Evolutionary conservation across 495 filamentous ascomycete species (phyloP).

Genomic region (Xylaria flabelliformis): DNA sequence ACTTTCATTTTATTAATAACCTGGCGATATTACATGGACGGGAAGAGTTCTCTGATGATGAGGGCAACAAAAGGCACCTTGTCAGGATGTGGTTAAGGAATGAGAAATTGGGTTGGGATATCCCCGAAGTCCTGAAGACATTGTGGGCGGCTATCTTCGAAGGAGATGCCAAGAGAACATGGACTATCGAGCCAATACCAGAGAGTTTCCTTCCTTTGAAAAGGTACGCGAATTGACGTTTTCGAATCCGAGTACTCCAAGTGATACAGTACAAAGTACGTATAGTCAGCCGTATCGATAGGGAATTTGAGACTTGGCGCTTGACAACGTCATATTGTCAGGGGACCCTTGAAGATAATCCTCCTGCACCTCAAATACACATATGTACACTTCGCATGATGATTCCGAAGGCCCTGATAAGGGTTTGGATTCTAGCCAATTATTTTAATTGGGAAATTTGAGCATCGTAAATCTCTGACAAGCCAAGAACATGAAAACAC

Average conservation of each 20-base stretch:
- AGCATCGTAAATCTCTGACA: background rate
- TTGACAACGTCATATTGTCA: slow-evolving; percentile 10
- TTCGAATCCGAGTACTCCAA: background rate
- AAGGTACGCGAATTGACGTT: background rate
- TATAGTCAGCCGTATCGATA: background rate
- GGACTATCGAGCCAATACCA: background rate
- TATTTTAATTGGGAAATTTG: background rate
- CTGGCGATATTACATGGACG: background rate
- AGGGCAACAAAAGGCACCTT: background rate
- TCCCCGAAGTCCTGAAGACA: background rate
- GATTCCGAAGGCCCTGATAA: background rate
- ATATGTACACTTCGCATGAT: background rate
- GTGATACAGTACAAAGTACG: too few relatives aligned
- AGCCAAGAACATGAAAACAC: background rate
- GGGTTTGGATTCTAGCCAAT: background rate
- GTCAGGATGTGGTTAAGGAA: background rate
- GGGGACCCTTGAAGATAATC: background rate
- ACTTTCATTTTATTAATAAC: background rate
- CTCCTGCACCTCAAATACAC: background rate
- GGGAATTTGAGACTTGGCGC: slow-evolving; percentile 9
- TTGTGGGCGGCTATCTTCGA: background rate
- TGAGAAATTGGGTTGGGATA: background rate
- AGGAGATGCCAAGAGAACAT: background rate
- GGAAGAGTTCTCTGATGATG: background rate
- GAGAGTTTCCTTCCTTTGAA: background rate